Evolutionary conservation across 2,329 filamentous ascomycete genomes (phyloP).

Genomic region (Epichloe festucae): DNA sequence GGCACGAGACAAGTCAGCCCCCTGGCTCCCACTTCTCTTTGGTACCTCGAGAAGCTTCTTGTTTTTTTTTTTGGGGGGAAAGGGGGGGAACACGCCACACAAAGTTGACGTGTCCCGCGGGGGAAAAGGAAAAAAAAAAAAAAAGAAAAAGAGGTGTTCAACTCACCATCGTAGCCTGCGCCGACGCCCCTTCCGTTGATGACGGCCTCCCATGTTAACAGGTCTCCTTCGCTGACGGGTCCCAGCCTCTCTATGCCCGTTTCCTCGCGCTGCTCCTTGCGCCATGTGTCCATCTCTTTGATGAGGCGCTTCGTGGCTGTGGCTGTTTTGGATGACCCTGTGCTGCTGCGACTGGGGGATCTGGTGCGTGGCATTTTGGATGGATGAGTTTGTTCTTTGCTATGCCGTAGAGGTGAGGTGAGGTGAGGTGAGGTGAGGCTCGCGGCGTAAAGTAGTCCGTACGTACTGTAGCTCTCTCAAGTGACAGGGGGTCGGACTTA

Average conservation of each 20-base stretch:
- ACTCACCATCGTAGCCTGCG: slow-evolving; percentile 41
- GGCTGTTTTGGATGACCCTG: slow-evolving; percentile 29
- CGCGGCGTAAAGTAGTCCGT: too few relatives aligned
- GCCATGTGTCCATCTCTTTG: slow-evolving; percentile 43
- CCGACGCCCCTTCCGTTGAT: slow-evolving; percentile 45
- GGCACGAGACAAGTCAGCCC: neutral
- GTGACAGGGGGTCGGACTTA: too few relatives aligned
- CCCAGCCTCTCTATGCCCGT: slow-evolving; percentile 46
- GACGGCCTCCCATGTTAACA: slow-evolving; percentile 46
- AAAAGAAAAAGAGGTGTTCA: neutral
- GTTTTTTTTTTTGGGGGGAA: too few relatives aligned
- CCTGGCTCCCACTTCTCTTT: neutral
- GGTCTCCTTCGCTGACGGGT: slow-evolving; percentile 38
- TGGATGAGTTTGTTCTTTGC: too few relatives aligned
- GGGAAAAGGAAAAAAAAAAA: too few relatives aligned
- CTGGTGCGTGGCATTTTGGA: slow-evolving; percentile 7
- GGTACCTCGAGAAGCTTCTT: too few relatives aligned
- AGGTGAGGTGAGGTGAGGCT: too few relatives aligned
- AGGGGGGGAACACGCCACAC: too few relatives aligned
- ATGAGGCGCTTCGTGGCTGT: slow-evolving; percentile 44
- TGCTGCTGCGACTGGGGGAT: slow-evolving; percentile 5
- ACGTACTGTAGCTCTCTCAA: too few relatives aligned
- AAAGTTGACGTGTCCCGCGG: too few relatives aligned
- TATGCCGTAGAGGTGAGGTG: too few relatives aligned
- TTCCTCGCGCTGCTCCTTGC: slow-evolving; percentile 34